Conservation (phyloP, 2,329 filamentous ascomycete species). For the Colletotrichum sp. region DNA sequence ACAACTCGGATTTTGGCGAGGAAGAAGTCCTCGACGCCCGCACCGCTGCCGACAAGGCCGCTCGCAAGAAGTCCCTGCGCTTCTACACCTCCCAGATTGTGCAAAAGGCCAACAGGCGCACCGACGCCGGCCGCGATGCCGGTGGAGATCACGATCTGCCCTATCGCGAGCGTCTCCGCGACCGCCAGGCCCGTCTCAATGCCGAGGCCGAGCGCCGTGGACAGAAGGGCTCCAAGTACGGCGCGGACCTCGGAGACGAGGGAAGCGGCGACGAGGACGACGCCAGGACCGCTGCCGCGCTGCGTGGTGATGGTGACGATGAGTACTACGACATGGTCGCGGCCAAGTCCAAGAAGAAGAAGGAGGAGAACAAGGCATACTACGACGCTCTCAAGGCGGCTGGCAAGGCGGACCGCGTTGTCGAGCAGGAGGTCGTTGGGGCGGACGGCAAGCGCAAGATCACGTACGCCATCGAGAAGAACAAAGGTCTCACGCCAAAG, state of each 20-base stretch:
- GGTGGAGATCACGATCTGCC: slow-evolving; percentile 86
- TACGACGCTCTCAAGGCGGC: slow-evolving; percentile 64
- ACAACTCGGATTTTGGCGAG: slow-evolving; percentile 92
- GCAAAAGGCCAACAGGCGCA: slow-evolving; percentile 89
- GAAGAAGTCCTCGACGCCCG: slow-evolving; percentile 79
- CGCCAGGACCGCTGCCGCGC: slow-evolving; percentile 53
- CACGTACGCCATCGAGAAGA: slow-evolving; percentile 94
- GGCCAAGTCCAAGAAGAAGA: slow-evolving; percentile 71
- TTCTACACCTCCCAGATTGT: slow-evolving; percentile 99
- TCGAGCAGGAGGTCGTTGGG: slow-evolving; percentile 73
- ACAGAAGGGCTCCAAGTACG: slow-evolving; percentile 64
- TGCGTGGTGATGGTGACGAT: slow-evolving; percentile 63
- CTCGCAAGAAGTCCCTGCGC: slow-evolving; percentile 87
- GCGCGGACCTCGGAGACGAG: slow-evolving; percentile 67
- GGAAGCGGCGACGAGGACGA: slow-evolving; percentile 71
- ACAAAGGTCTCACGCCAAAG: slow-evolving; percentile 90
- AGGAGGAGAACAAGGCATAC: slow-evolving; percentile 70
- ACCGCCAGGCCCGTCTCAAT: slow-evolving; percentile 85
- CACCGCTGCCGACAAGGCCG: slow-evolving; percentile 84
- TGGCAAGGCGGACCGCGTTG: slow-evolving; percentile 66
- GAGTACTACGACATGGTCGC: slow-evolving; percentile 93
- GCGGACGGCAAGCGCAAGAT: slow-evolving; percentile 91
- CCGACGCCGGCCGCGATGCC: slow-evolving; percentile 72
- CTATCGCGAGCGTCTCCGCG: slow-evolving; percentile 85
- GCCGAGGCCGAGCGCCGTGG: slow-evolving; percentile 88